Evolutionary conservation across 2,329 filamentous ascomycete species (phyloP).

Genomic region (Trichoderma simmonsii): DNA sequence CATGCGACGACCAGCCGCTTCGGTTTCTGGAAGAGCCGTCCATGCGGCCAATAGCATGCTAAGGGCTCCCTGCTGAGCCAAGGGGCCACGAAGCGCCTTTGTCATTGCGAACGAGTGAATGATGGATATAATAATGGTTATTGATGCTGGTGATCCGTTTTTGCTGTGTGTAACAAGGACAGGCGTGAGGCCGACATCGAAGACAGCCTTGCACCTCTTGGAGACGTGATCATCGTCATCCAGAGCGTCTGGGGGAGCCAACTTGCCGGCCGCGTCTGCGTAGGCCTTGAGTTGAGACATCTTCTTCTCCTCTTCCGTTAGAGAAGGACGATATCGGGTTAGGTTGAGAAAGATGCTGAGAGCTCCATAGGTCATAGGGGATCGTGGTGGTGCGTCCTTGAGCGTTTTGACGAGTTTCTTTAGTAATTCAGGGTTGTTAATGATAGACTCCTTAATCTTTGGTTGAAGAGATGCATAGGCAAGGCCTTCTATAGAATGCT

Average conservation of each 20-base stretch:
- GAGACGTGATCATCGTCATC: conserved; percentile 74
- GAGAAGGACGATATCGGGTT: conserved; percentile 71
- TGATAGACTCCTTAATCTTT: conserved; percentile 77
- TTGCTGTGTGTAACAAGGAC: conserved; percentile 75
- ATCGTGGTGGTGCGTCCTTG: conserved; percentile 56
- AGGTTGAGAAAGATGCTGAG: conserved; percentile 84
- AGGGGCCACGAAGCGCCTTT: conserved; percentile 68
- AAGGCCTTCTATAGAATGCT: conserved; percentile 81
- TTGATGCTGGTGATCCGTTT: conserved; percentile 65
- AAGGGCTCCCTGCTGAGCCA: conserved; percentile 92
- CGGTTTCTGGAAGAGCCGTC: conserved; percentile 56
- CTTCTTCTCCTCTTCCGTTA: conserved; percentile 88
- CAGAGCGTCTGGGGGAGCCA: conserved; percentile 60
- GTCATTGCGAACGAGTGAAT: conserved; percentile 73
- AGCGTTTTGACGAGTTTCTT: conserved; percentile 65
- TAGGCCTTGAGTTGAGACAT: conserved; percentile 92
- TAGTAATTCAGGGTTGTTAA: conserved; percentile 65
- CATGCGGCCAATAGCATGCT: conserved; percentile 75
- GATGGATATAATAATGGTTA: conserved; percentile 72
- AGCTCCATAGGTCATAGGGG: conserved; percentile 76
- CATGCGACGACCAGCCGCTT: conserved; percentile 47
- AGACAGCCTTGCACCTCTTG: conserved; percentile 71
- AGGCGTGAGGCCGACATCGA: conserved; percentile 74
- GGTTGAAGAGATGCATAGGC: conserved; percentile 88
- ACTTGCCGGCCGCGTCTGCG: conserved; percentile 74